Base-by-base conservation (phyloP, 148 eudicot species). In the Silene latifolia region DNA sequence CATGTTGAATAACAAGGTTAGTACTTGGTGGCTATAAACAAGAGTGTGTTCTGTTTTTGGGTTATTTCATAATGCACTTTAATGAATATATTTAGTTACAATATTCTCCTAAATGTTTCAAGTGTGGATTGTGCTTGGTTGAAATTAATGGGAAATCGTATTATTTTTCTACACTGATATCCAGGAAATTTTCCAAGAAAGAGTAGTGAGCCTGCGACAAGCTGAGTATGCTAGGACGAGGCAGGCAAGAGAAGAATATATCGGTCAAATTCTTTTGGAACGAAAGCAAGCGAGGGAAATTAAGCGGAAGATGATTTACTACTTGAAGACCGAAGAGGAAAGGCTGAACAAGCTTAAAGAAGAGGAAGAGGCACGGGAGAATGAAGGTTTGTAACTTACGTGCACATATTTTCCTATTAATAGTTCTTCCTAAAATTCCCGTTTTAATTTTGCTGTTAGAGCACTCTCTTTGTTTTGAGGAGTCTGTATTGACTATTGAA, bases 361-460 rank as follows among this genome's bases (percentile, higher is more conserved):
- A 73, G 98, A 94, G 82, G 96, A 94, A 74, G 97, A 90, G 82
- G 89, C 97, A 19, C 83, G 86, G 21, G 89, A 84, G 62, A 90
- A 61, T 69, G 96, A 91, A 94, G 98, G 98, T 91, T 73, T 25
- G 18, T 58, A 3, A 12, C 17, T 46, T 75, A 3, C 47, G 6
- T 62, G 35, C 66, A 23, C 35, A 4, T 32, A 32, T 10, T 8
- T 51, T 54, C 3, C 42, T 35, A 35, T 35, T 3, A 35, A 4
- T 35, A 35, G 42, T 27, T 27, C 29, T 35, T 4, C 42, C 42
- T 3, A 35, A 35, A 35, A 35, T 3, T 35, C 7, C 7, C 42
- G 42, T 35, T 39, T 6, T 39, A 39, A 39, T 39, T 39, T 6
- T 39, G 44, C 8, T 39, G 9, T 39, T 6, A 39, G 44, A 8